Base-by-base conservation (phyloP, 2,329 filamentous ascomycete species). In the Ramichloridium luteum region DNA sequence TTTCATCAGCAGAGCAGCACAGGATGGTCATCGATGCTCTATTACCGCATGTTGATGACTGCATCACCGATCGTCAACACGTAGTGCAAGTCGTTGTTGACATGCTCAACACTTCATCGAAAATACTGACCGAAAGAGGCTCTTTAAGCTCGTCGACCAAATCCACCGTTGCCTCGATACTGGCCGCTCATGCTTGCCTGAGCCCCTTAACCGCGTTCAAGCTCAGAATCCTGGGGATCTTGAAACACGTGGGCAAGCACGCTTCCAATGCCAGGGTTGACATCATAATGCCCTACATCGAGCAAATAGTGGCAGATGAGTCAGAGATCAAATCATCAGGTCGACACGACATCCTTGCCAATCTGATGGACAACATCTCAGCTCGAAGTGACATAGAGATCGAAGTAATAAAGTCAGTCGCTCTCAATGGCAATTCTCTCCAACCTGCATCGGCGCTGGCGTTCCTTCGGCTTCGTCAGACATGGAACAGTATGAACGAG, bases 11-110 rank as follows among this genome's bases (percentile, higher is more conserved):
- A n/a, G 68, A 77, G 32, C 61, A 62, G 2, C 60, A 67, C 26
- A 75, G 72, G 36, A 57, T 92, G 13, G 50, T 90, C 1, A 67
- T 72, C 13, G 64, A 72, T 13, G 65, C 80, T 22, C 58, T 94
- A n/a, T 55, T 83, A 13, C 82, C 82, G 1, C 72, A 70, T 2
- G 59, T 93, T 6, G 86, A 94, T 56, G 90, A 94, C 56, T 92
- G 79, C 48, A 68, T 88, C 3, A 71, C 94, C 43, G 85, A 96
- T 50, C 62, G 73, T 3, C 71, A 69, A 16, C 77, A 90, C 38
- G 66, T 93, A 27, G 61, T 68, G 15, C 70, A 71, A 13, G 68
- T 77, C 2, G 54, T 93, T 4, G 66, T 71, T 37, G 66, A 64
- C 17, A 58, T 67, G 0, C 53, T 90, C 8, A 73, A 77, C 41